Conservation (phyloP, 2,329 filamentous ascomycete species). For the Aaosphaeria arxii region DNA sequence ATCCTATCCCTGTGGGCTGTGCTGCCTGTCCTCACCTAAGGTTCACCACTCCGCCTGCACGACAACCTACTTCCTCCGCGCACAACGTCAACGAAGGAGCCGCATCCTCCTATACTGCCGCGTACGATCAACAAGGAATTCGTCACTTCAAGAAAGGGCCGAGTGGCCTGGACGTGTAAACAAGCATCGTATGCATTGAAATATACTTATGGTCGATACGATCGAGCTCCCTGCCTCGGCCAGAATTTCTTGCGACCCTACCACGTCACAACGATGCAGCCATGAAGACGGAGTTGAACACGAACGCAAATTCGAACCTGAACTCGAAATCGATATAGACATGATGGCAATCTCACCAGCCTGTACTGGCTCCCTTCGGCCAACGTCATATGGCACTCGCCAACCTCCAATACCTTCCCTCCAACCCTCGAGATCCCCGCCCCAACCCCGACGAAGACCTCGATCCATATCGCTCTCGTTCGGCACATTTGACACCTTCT, state of each 20-base stretch:
- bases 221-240: not conserved
- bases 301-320: not conserved
- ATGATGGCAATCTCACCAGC: not conserved
- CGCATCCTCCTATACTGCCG: too few relatives aligned
- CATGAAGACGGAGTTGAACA: not conserved
- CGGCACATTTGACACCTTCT: not conserved
- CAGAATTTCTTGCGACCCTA: not conserved
- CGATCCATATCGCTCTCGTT: slow-evolving; percentile 10
- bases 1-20: too few relatives aligned
- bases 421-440: slow-evolving; percentile 11
- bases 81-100: too few relatives aligned
- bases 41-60: too few relatives aligned
- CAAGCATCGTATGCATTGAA: too few relatives aligned
- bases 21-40: too few relatives aligned
- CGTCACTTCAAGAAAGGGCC: too few relatives aligned
- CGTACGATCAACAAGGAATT: too few relatives aligned
- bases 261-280: not conserved
- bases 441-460: slow-evolving; percentile 26
- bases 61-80: too few relatives aligned
- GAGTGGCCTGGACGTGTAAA: too few relatives aligned
- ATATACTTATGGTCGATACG: too few relatives aligned
- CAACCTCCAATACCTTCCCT: not conserved
- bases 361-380: not conserved
- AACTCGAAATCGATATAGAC: not conserved
- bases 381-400: not conserved